phyloP scores from a whole-genome alignment of 306 rosid genomes.

The Gleditsia sinensis region DNA sequence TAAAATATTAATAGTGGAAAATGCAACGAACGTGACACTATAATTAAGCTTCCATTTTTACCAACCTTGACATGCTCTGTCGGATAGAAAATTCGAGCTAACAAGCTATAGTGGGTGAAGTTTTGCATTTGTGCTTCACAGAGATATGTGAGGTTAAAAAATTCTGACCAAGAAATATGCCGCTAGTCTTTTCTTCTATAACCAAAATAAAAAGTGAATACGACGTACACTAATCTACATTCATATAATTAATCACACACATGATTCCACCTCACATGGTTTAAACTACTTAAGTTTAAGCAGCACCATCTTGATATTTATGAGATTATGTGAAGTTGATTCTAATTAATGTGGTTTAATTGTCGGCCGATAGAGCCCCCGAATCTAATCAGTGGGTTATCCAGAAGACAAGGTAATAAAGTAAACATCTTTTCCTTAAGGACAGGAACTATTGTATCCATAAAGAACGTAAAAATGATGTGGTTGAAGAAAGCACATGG shows the following conservation, averaged over 20 bases:
- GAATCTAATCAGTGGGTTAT: slow-evolving; percentile 23
- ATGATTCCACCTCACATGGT: background rate
- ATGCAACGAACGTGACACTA: slow-evolving; percentile 10
- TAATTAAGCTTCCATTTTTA: slow-evolving; percentile 20
- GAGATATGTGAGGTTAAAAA: slow-evolving; percentile 1
- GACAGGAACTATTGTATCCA: slow-evolving; percentile 20
- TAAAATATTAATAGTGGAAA: slow-evolving; percentile 7
- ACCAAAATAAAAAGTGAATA: background rate
- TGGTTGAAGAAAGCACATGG: background rate
- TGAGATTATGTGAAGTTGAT: background rate
- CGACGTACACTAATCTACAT: background rate
- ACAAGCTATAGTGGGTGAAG: background rate
- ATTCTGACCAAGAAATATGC: slow-evolving; percentile 6
- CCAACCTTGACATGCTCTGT: background rate
- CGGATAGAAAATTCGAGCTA: background rate
- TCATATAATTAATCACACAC: background rate
- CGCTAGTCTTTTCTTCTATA: background rate
- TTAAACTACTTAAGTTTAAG: background rate
- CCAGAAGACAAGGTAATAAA: slow-evolving; percentile 20
- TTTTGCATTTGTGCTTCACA: slow-evolving; percentile 7
- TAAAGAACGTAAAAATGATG: slow-evolving; percentile 13
- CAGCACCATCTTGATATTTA: background rate
- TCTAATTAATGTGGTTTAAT: background rate
- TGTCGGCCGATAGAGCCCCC: slow-evolving; percentile 27
- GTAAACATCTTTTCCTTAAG: slow-evolving; percentile 24